These are phyloP conservation scores for Powellomyces hirtus DNA, from an alignment of 192 early-diverging fungal genomes.

Conservation along the genomic window DNA sequence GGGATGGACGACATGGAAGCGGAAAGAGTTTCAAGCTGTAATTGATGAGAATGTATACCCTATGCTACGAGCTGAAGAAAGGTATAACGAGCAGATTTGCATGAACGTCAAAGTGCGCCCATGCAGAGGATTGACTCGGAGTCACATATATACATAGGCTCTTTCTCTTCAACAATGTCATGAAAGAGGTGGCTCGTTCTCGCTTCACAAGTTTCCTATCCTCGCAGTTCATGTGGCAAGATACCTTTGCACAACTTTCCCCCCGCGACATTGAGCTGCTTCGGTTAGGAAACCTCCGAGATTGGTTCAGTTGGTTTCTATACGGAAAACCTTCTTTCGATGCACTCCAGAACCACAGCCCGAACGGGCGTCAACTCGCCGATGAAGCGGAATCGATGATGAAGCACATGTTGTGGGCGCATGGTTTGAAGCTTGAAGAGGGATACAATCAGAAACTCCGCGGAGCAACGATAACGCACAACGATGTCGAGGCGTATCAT, in stretches of 20 bases:
- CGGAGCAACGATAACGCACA: not conserved
- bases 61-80: not conserved
- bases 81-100: not conserved
- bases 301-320: not conserved
- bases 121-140: not conserved
- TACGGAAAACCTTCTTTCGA: not conserved
- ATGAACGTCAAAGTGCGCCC: not conserved
- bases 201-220: not conserved
- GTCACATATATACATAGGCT: too few species aligned
- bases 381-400: not conserved
- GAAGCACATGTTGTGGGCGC: not conserved
- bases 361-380: not conserved
- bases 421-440: not conserved
- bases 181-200: not conserved
- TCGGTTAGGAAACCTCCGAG: constrained; percentile 1
- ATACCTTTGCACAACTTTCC: not conserved
- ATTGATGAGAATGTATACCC: not conserved
- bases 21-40: not conserved
- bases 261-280: not conserved
- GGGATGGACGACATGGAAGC: not conserved
- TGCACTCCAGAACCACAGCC: not conserved
- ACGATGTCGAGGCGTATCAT: constrained; percentile 8
- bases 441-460: constrained; percentile 3
- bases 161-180: not conserved
- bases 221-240: constrained; percentile 7